phyloP scores from a whole-genome alignment of 2,329 filamentous ascomycete genomes.

The Blastomyces parvus region DNA sequence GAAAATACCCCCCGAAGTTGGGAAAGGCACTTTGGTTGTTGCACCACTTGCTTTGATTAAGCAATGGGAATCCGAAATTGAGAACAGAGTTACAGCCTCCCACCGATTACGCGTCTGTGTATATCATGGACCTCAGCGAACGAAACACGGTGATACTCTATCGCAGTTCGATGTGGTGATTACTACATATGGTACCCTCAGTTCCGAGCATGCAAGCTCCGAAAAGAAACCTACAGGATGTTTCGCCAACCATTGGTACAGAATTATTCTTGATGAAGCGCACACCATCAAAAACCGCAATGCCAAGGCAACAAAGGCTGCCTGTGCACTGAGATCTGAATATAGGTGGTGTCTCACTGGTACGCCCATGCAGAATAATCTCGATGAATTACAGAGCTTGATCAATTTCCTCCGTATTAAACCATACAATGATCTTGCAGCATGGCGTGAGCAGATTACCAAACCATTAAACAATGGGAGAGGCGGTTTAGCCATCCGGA shows the following conservation, averaged over 20 bases:
- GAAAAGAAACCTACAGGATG: constrained; percentile 60
- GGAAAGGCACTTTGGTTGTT: constrained; percentile 79
- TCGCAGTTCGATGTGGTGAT: constrained; percentile 88
- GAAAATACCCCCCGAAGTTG: constrained; percentile 58
- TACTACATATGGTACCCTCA: constrained; percentile 91
- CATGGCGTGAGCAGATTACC: constrained; percentile 90
- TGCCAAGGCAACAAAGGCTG: constrained; percentile 88
- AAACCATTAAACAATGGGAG: constrained; percentile 80
- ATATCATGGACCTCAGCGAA: constrained; percentile 80
- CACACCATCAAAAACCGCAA: constrained; percentile 98
- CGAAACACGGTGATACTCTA: constrained; percentile 67
- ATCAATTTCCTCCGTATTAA: constrained; percentile 88
- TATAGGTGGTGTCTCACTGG: constrained; percentile 96
- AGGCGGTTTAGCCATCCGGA: constrained; percentile 77
- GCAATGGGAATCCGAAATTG: constrained; percentile 93
- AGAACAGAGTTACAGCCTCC: constrained; percentile 61
- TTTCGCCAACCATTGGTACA: constrained; percentile 90
- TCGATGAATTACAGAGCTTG: constrained; percentile 89
- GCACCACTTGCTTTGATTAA: constrained; percentile 89
- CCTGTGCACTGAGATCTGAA: constrained; percentile 71
- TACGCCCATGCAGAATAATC: constrained; percentile 95
- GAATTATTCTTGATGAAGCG: constrained; percentile 89
- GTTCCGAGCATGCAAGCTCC: constrained; percentile 73
- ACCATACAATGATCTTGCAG: constrained; percentile 74
- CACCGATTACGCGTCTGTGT: constrained; percentile 73